Conservation (phyloP, 176 grass and related monocot genomes). For the Tuctoria greenei region DNA sequence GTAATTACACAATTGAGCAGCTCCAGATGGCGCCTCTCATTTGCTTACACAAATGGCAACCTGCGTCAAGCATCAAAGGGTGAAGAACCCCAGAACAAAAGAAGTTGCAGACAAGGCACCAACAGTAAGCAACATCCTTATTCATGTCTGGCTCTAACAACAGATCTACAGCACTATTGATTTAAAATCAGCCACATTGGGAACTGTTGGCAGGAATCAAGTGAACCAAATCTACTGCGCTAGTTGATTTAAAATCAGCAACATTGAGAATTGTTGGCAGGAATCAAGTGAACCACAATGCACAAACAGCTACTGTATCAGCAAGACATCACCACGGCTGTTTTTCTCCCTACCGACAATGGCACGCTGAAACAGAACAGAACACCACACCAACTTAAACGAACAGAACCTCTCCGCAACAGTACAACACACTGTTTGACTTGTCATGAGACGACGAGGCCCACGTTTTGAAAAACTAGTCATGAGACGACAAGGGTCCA, state of each 20-base stretch:
- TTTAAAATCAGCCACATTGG: constrained; percentile 16
- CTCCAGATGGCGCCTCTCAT: background rate
- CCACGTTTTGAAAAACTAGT: constrained; percentile 30
- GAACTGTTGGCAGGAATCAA: too few species aligned
- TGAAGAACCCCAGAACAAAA: background rate
- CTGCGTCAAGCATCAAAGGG: background rate
- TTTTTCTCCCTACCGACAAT: background rate
- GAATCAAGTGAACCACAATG: background rate
- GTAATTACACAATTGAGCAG: background rate
- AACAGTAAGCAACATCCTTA: background rate
- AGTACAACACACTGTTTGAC: background rate
- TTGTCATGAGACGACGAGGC: background rate
- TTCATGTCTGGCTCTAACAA: background rate
- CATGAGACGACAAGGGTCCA: background rate
- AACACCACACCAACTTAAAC: background rate
- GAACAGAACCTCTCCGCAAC: constrained; percentile 7
- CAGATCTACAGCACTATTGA: background rate
- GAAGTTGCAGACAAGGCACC: background rate
- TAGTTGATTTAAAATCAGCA: constrained; percentile 19
- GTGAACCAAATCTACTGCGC: background rate
- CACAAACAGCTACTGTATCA: background rate
- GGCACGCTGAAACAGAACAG: background rate
- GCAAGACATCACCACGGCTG: background rate
- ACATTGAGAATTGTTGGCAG: background rate
- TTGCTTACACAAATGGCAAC: background rate